Evolutionary conservation across 140 eudicot genomes (phyloP).

Genomic region (Stevia rebaudiana): DNA sequence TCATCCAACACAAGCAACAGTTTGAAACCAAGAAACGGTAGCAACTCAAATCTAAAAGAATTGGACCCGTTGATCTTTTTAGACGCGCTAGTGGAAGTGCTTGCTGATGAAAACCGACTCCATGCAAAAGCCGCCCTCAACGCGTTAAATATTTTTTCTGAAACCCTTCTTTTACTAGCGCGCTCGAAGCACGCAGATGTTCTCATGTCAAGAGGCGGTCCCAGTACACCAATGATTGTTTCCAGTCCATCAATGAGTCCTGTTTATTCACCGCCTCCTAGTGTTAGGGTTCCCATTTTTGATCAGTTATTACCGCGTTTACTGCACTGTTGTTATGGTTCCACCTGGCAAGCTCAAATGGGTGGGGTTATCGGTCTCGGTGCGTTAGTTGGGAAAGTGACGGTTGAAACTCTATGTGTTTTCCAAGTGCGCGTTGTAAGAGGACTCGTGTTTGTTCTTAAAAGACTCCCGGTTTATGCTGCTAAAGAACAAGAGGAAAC

Average conservation of each 20-base stretch:
- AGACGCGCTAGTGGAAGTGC: slow-evolving; percentile 91
- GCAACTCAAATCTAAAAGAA: slow-evolving; percentile 67
- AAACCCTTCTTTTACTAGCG: slow-evolving; percentile 80
- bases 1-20: slow-evolving; percentile 43
- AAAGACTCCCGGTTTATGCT: slow-evolving; percentile 93
- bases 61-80: slow-evolving; percentile 86
- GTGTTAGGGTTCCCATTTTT: slow-evolving; percentile 85
- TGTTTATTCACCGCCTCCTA: slow-evolving; percentile 96
- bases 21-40: slow-evolving; percentile 49
- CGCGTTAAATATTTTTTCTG: slow-evolving; percentile 73
- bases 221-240: slow-evolving; percentile 93
- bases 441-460: slow-evolving; percentile 86
- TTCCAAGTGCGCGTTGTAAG: slow-evolving; percentile 84
- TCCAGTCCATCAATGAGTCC: slow-evolving; percentile 99
- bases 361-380: slow-evolving; percentile 98
- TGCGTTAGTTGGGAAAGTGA: slow-evolving; percentile 92
- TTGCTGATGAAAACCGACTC: slow-evolving; percentile 80
- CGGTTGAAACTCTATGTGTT: slow-evolving; percentile 81
- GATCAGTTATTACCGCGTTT: slow-evolving; percentile 93
- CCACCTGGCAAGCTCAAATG: slow-evolving; percentile 93
- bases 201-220: slow-evolving; percentile 83
- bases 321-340: slow-evolving; percentile 90
- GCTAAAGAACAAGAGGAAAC: slow-evolving; percentile 96
- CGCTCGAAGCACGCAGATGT: slow-evolving; percentile 72
- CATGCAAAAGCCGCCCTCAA: slow-evolving; percentile 87